These are phyloP conservation scores for Tulasnella sp. DNA, from an alignment of 768 basidiomycete genomes.

Conservation along the genomic window DNA sequence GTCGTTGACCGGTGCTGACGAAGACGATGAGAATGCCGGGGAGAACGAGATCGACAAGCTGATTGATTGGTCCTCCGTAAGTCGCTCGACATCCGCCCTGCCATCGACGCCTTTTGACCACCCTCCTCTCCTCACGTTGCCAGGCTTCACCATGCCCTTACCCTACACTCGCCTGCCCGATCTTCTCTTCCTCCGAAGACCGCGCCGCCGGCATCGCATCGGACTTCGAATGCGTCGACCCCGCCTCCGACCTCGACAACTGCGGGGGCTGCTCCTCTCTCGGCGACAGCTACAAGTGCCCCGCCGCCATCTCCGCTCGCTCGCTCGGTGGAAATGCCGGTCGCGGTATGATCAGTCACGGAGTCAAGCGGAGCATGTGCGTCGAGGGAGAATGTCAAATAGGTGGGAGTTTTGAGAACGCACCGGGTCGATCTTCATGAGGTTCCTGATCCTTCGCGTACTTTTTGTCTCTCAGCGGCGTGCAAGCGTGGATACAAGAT, in stretches of 20 bases:
- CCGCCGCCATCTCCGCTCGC: not conserved
- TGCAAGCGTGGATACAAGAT: not conserved
- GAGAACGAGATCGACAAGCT: not conserved
- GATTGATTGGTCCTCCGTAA: not conserved
- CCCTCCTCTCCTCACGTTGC: not conserved
- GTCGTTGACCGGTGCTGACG: not conserved
- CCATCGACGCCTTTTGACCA: too few species aligned
- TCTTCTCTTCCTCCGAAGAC: not conserved
- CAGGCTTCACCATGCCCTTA: not conserved
- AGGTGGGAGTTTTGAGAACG: not conserved
- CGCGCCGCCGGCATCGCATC: not conserved
- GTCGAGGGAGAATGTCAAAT: not conserved
- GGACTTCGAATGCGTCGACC: constrained; percentile 10
- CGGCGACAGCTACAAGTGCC: not conserved
- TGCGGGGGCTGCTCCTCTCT: constrained; percentile 8
- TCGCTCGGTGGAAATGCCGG: not conserved
- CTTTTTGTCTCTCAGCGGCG: not conserved
- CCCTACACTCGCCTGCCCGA: not conserved
- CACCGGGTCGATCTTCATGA: too few species aligned
- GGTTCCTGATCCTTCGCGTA: not conserved
- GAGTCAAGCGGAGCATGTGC: not conserved
- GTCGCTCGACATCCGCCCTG: not conserved
- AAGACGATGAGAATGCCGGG: not conserved
- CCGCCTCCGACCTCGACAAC: not conserved
- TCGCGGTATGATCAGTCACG: not conserved